These are phyloP conservation scores for Fusarium foetens DNA, from an alignment of 2,329 filamentous ascomycete species.

Conservation along the genomic window DNA sequence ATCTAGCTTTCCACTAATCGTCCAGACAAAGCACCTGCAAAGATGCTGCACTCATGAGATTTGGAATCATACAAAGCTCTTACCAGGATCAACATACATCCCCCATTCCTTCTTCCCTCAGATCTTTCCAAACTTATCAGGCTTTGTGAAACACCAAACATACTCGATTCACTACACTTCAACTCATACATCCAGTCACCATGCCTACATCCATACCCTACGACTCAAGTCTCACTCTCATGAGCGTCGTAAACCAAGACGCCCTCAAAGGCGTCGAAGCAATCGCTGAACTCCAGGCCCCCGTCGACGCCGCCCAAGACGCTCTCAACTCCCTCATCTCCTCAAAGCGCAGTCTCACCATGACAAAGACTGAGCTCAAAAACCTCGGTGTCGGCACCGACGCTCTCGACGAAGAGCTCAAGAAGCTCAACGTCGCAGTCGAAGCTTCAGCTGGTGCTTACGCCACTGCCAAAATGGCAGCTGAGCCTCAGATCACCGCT, in stretches of 20 bases:
- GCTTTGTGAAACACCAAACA: background rate
- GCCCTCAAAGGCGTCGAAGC: background rate
- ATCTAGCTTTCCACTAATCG: accelerated
- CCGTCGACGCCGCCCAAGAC: constrained; percentile 24
- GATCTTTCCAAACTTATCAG: background rate
- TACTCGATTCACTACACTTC: background rate
- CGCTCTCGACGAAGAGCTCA: background rate
- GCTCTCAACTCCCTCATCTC: constrained; percentile 22
- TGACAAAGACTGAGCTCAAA: constrained; percentile 31
- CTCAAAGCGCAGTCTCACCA: constrained; percentile 18
- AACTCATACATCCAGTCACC: background rate
- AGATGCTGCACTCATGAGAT: background rate
- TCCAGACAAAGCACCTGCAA: accelerated
- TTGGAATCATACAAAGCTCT: background rate
- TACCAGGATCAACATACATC: background rate
- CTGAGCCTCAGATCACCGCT: background rate
- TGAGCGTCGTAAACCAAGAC: background rate
- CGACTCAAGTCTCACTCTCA: constrained; percentile 20
- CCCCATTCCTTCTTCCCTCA: background rate
- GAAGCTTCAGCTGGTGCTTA: background rate
- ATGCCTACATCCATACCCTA: constrained; percentile 23
- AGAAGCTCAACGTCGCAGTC: background rate
- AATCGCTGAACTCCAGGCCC: background rate
- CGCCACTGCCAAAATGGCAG: background rate
- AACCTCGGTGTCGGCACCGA: constrained; percentile 13